These are phyloP conservation scores for Pseudohalonectria lignicola DNA, from an alignment of 2,329 filamentous ascomycete genomes.

Conservation along the genomic window DNA sequence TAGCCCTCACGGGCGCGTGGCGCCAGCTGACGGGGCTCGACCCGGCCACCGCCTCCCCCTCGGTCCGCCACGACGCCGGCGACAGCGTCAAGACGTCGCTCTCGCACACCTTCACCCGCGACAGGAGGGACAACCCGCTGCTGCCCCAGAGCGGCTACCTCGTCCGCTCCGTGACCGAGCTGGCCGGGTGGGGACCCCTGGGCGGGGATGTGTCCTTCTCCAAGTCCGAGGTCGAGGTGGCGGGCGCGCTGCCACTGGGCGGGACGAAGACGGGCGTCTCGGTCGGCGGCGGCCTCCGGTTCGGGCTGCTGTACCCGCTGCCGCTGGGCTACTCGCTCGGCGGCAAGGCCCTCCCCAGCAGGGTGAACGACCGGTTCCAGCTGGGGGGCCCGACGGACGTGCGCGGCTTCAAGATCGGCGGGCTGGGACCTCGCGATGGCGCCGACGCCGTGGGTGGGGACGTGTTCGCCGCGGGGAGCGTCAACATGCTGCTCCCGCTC, in stretches of 20 bases:
- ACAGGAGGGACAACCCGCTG: constrained; percentile 74
- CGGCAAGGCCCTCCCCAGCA: constrained; percentile 51
- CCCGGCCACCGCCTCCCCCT: constrained; percentile 59
- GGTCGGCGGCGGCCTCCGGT: constrained; percentile 69
- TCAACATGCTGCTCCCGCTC: constrained; percentile 75
- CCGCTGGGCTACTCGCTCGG: constrained; percentile 45
- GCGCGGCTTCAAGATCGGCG: constrained; percentile 82
- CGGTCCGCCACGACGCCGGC: constrained; percentile 74
- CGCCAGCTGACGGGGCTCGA: constrained; percentile 76
- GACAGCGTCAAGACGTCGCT: constrained; percentile 47
- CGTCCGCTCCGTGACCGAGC: constrained; percentile 63
- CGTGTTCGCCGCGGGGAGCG: constrained; percentile 78
- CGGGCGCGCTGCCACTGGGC: constrained; percentile 61
- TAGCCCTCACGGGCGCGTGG: constrained; percentile 77
- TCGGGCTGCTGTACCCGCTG: constrained; percentile 76
- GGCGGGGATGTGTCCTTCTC: constrained; percentile 87
- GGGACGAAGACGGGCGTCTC: constrained; percentile 63
- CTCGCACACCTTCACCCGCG: constrained; percentile 35
- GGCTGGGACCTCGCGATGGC: constrained; percentile 81
- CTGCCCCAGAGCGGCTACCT: constrained; percentile 77
- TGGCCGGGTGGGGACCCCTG: constrained; percentile 79
- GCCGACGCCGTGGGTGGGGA: constrained; percentile 83
- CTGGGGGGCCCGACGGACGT: constrained; percentile 92
- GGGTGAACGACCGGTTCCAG: constrained; percentile 89
- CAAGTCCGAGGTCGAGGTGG: constrained; percentile 80